These are phyloP conservation scores for Talaromyces funiculosus DNA, from an alignment of 2,329 filamentous ascomycete genomes.

Conservation along the genomic window DNA sequence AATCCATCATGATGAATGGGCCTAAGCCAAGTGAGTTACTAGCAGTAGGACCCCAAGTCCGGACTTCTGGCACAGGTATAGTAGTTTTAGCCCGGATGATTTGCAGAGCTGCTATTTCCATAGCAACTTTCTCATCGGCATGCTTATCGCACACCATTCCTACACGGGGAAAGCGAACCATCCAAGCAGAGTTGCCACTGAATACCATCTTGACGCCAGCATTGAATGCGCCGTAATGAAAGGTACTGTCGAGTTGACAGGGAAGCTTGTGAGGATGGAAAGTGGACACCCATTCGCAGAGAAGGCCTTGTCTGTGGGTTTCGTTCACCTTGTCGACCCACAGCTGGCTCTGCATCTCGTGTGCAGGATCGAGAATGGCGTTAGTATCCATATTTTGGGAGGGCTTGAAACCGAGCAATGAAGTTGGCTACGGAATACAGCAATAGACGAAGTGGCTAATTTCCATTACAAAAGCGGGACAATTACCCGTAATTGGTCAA, in stretches of 20 bases:
- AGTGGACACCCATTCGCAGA: conserved; percentile 27
- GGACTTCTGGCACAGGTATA: neutral
- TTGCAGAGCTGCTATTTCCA: neutral
- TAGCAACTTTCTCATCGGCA: conserved; percentile 16
- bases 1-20: conserved; percentile 7
- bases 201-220: conserved; percentile 31
- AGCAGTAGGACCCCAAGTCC: neutral
- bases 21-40: neutral
- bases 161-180: conserved; percentile 27
- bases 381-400: conserved; percentile 6
- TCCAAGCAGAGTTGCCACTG: conserved; percentile 23
- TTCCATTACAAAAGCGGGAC: no score
- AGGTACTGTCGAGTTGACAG: conserved; percentile 27
- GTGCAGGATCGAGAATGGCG: neutral
- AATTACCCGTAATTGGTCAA: no score
- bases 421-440: no score
- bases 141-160: conserved; percentile 25
- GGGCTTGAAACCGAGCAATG: no score
- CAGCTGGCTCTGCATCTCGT: neutral
- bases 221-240: conserved; percentile 31
- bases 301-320: neutral
- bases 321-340: conserved; percentile 10
- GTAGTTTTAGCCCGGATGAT: neutral
- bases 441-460: no score
- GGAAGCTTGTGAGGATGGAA: conserved; percentile 30